A percentile compares a stretch with the other conserved stretches of the same genome.
These are phyloP conservation scores for Glonium stellatum DNA, from an alignment of 495 filamentous ascomycete genomes.

Conservation along the genomic window DNA sequence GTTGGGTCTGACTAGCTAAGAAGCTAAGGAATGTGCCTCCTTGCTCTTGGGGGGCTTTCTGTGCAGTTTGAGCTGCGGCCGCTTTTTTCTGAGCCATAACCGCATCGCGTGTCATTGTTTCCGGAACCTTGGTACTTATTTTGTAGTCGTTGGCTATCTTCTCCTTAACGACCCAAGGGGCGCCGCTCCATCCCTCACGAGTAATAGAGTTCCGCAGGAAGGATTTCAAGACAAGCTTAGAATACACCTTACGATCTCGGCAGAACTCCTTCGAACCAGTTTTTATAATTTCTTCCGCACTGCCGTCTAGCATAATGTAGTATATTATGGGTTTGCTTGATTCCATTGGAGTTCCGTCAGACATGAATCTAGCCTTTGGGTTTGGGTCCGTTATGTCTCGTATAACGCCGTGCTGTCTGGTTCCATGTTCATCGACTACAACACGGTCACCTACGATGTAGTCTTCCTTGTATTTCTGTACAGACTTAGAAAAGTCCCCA, in stretches of 20 bases:
- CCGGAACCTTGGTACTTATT: conserved; percentile 76
- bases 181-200: conserved; percentile 85
- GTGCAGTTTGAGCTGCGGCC: not conserved
- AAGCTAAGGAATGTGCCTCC: conserved; percentile 14
- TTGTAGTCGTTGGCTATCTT: conserved; percentile 75
- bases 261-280: conserved; percentile 42
- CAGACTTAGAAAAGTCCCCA: conserved; percentile 27
- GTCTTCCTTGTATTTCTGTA: conserved; percentile 81
- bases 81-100: conserved; percentile 21
- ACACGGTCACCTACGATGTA: conserved; percentile 91
- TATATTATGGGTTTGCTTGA: conserved; percentile 18
- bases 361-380: conserved; percentile 63
- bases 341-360: conserved; percentile 3
- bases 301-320: conserved; percentile 15
- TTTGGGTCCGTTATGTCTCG: conserved; percentile 46
- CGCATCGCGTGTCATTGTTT: conserved; percentile 50
- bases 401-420: conserved; percentile 68
- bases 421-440: conserved; percentile 61
- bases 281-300: conserved; percentile 11
- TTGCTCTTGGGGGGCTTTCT: not conserved
- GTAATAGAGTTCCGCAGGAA: conserved; percentile 94
- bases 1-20: not conserved
- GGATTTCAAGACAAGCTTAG: conserved; percentile 85
- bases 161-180: conserved; percentile 90
- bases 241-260: conserved; percentile 87